Conservation (phyloP, 2,329 filamentous ascomycete genomes). For the Leptographium lundbergii region DNA sequence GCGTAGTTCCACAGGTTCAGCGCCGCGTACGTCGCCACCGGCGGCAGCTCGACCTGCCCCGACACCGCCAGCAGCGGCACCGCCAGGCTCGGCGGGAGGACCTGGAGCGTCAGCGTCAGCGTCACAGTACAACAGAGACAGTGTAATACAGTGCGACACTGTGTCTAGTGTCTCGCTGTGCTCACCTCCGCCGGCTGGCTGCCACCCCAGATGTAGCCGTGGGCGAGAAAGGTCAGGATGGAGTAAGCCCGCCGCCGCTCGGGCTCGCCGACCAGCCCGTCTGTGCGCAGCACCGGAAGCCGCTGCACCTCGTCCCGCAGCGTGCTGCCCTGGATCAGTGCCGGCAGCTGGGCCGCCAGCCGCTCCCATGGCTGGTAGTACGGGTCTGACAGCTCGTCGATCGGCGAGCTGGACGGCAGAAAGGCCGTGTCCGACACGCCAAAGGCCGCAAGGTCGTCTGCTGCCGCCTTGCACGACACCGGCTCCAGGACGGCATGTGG, state of each 20-base stretch:
- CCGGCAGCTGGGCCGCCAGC: slow-evolving; percentile 53
- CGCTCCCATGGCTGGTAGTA: slow-evolving; percentile 77
- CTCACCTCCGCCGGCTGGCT: slow-evolving; percentile 58
- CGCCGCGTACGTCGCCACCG: slow-evolving; percentile 81
- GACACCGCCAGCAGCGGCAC: slow-evolving; percentile 65
- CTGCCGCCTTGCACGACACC: not conserved
- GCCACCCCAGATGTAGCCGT: slow-evolving; percentile 85
- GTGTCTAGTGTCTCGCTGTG: not conserved
- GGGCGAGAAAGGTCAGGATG: slow-evolving; percentile 64
- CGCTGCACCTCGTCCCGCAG: slow-evolving; percentile 50
- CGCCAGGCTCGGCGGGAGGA: slow-evolving; percentile 62
- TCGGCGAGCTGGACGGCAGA: slow-evolving; percentile 57
- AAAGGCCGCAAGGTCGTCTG: not conserved
- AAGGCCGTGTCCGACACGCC: slow-evolving; percentile 52
- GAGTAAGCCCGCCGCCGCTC: slow-evolving; percentile 78
- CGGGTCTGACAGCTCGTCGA: slow-evolving; percentile 48
- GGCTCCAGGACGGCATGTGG: not conserved
- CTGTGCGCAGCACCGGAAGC: slow-evolving; percentile 58
- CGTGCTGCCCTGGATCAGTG: slow-evolving; percentile 49
- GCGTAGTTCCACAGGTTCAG: slow-evolving; percentile 82
- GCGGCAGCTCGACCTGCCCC: slow-evolving; percentile 63
- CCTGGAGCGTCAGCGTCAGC: slow-evolving; percentile 3
- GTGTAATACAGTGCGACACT: not conserved
- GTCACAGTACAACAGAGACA: too few relatives aligned
- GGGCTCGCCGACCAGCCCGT: slow-evolving; percentile 45